Percentiles rank a stretch among this genome's conserved stretches.
phyloP scores from a whole-genome alignment of 352 stramenopile genomes.

The Globisporangium cystogenes region DNA sequence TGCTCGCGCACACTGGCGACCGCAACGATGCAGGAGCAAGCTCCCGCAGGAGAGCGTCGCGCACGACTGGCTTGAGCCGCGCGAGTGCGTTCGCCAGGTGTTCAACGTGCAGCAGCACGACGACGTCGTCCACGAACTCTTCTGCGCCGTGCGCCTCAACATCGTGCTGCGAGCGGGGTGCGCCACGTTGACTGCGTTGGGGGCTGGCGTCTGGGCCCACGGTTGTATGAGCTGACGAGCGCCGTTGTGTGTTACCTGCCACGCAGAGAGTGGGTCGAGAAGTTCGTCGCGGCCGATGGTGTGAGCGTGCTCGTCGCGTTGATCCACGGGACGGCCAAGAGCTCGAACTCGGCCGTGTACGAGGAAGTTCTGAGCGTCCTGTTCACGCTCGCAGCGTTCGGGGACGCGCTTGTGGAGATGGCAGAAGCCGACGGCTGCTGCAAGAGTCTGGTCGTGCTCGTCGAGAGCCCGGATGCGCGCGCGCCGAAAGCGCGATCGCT shows the following conservation, averaged over 20 bases:
- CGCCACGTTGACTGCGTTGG: too few species aligned
- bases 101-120: conserved; percentile 26
- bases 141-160: conserved; percentile 59
- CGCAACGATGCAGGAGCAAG: conserved; percentile 25
- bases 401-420: conserved; percentile 24
- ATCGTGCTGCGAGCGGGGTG: conserved; percentile 44
- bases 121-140: conserved; percentile 40
- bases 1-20: background rate
- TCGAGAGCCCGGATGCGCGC: conserved; percentile 17
- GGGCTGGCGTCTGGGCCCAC: too few species aligned
- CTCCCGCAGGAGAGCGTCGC: conserved; percentile 23
- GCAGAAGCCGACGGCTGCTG: conserved; percentile 26
- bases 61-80: conserved; percentile 45
- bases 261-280: conserved; percentile 43
- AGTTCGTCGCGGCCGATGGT: conserved; percentile 41
- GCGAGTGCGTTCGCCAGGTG: conserved; percentile 45
- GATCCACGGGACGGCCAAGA: conserved; percentile 22
- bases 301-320: conserved; percentile 29
- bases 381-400: conserved; percentile 36
- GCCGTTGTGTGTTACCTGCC: background rate
- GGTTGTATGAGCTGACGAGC: background rate
- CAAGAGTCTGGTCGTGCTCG: conserved; percentile 18
- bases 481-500: conserved; percentile 26
- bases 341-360: conserved; percentile 15
- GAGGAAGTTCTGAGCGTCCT: conserved; percentile 45